phyloP scores from a whole-genome alignment of 805 yeast species.

The Yarrowia porcina region DNA sequence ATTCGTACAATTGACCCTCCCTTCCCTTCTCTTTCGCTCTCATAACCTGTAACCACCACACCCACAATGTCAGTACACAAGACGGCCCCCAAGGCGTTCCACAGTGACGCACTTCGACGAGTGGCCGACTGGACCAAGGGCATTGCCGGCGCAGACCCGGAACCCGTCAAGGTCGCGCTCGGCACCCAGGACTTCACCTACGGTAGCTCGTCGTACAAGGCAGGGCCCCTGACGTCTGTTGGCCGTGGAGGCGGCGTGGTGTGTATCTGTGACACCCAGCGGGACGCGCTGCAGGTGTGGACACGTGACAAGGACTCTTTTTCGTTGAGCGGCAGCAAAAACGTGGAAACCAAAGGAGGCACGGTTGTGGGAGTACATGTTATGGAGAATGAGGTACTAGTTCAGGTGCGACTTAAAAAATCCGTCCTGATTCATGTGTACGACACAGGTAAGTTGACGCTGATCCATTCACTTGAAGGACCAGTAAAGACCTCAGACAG shows the following conservation, averaged over 20 bases:
- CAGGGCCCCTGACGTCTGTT: background rate
- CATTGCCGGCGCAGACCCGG: slow-evolving; percentile 47
- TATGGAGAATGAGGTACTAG: background rate
- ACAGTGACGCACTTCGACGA: slow-evolving; percentile 1
- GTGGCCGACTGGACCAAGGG: slow-evolving; percentile 39
- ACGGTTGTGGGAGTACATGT: background rate
- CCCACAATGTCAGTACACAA: slow-evolving; percentile 25
- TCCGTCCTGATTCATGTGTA: background rate
- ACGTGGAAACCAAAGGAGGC: background rate
- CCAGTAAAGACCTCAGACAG: background rate
- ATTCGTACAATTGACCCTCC: background rate
- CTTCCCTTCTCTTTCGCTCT: background rate
- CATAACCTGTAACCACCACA: background rate
- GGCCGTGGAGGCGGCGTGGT: background rate
- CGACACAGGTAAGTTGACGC: background rate
- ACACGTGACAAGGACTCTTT: background rate
- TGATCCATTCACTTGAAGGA: background rate
- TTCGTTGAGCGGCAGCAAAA: background rate
- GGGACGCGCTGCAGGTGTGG: slow-evolving; percentile 12
- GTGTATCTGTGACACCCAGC: background rate
- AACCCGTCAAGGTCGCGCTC: slow-evolving; percentile 49
- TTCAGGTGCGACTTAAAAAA: background rate
- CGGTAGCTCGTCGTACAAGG: slow-evolving; percentile 2
- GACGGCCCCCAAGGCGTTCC: slow-evolving; percentile 3
- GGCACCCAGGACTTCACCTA: slow-evolving; percentile 45